Evolutionary conservation across 1,139 yeast species (phyloP).

Genomic region (Taphrina betulina): DNA sequence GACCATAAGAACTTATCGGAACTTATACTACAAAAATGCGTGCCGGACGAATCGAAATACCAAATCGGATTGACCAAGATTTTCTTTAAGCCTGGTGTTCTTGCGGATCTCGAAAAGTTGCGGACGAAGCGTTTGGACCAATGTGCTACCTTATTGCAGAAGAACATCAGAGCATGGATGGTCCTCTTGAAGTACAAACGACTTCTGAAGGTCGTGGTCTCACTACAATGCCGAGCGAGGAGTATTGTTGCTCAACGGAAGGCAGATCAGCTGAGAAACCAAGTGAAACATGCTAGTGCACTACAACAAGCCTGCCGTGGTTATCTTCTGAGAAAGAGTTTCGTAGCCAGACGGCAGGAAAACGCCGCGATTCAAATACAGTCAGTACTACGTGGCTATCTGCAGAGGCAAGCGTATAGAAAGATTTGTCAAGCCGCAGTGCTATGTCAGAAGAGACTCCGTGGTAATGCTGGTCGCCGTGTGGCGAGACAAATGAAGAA

Average conservation of each 20-base stretch:
- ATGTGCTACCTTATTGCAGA: constrained; percentile 83
- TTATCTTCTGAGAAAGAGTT: constrained; percentile 55
- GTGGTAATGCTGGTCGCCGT: constrained; percentile 64
- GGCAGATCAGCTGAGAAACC: constrained; percentile 3
- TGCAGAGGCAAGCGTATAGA: constrained; percentile 58
- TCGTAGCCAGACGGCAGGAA: constrained; percentile 58
- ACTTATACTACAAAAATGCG: constrained; percentile 61
- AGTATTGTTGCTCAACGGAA: constrained; percentile 3
- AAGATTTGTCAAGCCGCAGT: constrained; percentile 58
- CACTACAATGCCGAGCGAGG: constrained; percentile 8
- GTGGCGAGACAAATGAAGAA: constrained; percentile 61
- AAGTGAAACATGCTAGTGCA: constrained; percentile 50
- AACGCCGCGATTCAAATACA: constrained; percentile 71
- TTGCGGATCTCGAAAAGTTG: constrained; percentile 82
- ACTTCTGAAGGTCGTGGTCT: constrained; percentile 44
- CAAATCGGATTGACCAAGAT: constrained; percentile 81
- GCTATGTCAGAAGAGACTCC: constrained; percentile 58
- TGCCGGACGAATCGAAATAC: constrained; percentile 63
- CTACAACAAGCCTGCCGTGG: constrained; percentile 69
- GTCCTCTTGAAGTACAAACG: constrained; percentile 58
- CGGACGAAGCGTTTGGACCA: constrained; percentile 73
- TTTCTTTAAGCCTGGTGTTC: constrained; percentile 90
- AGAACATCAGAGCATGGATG: constrained; percentile 52
- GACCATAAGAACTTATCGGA: constrained; percentile 51
- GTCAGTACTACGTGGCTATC: constrained; percentile 64